A percentile compares a stretch with the other conserved stretches of the same genome.
Conservation (phyloP, 2,329 filamentous ascomycete genomes). For the Phoma herbarum region DNA sequence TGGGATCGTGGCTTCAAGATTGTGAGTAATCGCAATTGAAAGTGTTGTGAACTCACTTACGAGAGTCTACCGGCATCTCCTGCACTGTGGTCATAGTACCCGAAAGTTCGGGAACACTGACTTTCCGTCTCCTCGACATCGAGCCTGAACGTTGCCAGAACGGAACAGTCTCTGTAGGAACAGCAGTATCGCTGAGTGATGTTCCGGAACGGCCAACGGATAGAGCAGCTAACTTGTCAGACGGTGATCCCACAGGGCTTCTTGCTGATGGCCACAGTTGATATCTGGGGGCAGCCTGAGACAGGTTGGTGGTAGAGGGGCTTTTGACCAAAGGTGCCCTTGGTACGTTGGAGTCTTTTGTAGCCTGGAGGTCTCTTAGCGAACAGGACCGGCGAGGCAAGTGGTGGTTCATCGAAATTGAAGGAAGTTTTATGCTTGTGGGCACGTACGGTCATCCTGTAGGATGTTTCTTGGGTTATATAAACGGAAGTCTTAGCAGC, state of each 20-base stretch:
- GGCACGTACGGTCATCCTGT: constrained; percentile 43
- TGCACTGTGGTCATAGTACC: constrained; percentile 52
- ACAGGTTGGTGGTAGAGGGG: constrained; percentile 41
- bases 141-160: constrained; percentile 51
- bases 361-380: constrained; percentile 46
- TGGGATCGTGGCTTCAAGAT: constrained; percentile 49
- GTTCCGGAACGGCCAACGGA: constrained; percentile 51
- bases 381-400: constrained; percentile 47
- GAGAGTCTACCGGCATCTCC: constrained; percentile 51
- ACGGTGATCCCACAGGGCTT: constrained; percentile 40
- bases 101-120: constrained; percentile 53
- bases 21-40: constrained; percentile 24
- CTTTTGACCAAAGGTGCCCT: constrained; percentile 35
- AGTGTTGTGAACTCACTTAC: constrained; percentile 37
- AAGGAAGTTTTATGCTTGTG: constrained; percentile 26
- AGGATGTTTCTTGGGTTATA: constrained; percentile 51
- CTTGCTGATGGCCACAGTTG: constrained; percentile 50
- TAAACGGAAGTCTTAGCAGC: constrained; percentile 47
- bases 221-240: constrained; percentile 49
- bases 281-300: constrained; percentile 42
- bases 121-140: constrained; percentile 51
- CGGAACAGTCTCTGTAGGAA: constrained; percentile 41
- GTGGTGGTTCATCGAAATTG: constrained; percentile 42
- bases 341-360: constrained; percentile 32
- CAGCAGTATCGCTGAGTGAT: constrained; percentile 53